Conservation (phyloP, 441 rosid species). For the Biscutella laevigata region DNA sequence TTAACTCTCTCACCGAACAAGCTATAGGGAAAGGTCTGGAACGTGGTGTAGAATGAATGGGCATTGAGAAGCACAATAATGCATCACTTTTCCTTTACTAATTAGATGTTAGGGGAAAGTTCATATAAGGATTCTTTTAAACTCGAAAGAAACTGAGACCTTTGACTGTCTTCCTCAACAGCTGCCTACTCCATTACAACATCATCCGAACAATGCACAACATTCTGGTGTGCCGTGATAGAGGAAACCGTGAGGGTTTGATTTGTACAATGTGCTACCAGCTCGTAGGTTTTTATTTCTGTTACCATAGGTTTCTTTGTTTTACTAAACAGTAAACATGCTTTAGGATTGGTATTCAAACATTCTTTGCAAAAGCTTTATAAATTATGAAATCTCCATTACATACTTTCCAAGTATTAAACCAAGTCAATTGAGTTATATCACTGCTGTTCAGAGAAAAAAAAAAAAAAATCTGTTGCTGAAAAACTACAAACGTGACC, state of each 20-base stretch:
- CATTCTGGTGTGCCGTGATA: constrained; percentile 16
- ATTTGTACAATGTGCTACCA: constrained; percentile 10
- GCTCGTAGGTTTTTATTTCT: constrained; percentile 7
- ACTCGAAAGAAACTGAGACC: not conserved
- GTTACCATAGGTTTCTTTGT: not conserved
- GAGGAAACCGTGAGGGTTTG: constrained; percentile 2
- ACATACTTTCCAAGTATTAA: no score
- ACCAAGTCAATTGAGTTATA: no score
- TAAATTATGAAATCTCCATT: no score
- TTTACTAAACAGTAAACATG: no score
- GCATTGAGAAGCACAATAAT: not conserved
- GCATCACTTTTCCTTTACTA: not conserved
- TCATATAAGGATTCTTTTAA: not conserved
- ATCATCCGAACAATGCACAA: constrained; percentile 2
- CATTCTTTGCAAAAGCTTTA: no score
- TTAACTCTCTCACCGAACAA: not conserved
- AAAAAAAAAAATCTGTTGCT: no score
- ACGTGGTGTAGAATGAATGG: not conserved
- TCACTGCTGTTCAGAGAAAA: no score
- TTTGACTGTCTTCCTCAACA: constrained; percentile 11
- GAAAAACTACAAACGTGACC: no score
- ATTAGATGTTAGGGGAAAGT: not conserved
- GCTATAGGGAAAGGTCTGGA: not conserved
- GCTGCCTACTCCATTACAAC: not conserved
- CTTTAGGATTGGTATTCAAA: no score